Evolutionary conservation across 2,329 filamentous ascomycete species (phyloP).

Genomic region (Penicillium sp.): DNA sequence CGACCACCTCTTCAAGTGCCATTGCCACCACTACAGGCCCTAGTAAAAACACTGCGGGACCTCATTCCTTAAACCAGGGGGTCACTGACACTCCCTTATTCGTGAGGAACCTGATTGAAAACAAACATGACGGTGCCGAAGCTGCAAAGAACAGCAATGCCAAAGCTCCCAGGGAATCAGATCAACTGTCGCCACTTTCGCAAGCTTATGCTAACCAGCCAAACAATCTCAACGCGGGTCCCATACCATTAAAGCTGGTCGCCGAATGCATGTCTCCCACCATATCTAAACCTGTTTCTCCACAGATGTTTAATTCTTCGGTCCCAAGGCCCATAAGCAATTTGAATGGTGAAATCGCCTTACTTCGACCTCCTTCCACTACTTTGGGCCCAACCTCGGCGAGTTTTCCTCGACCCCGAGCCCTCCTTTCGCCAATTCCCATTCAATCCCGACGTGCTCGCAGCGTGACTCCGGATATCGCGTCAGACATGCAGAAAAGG

Average conservation of each 20-base stretch:
- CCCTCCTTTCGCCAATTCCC: constrained; percentile 13
- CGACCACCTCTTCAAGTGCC: neutral
- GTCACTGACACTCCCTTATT: constrained; percentile 13
- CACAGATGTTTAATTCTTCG: constrained; percentile 14
- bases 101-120: neutral
- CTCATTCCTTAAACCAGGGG: constrained; percentile 14
- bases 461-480: constrained; percentile 13
- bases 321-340: constrained; percentile 2
- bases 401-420: constrained; percentile 5
- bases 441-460: constrained; percentile 13
- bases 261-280: constrained; percentile 29
- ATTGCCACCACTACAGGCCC: neutral
- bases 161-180: neutral
- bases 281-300: constrained; percentile 18
- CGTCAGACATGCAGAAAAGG: neutral
- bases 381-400: neutral
- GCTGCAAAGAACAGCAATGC: constrained; percentile 2
- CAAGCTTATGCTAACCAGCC: neutral
- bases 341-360: neutral
- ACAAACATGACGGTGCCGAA: neutral
- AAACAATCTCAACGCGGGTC: constrained; percentile 7
- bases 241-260: constrained; percentile 16
- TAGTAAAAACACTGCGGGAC: neutral
- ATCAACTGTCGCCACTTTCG: neutral
- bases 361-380: constrained; percentile 2